These are phyloP conservation scores for Monascus purpureus DNA, from an alignment of 495 filamentous ascomycete genomes.

Conservation along the genomic window DNA sequence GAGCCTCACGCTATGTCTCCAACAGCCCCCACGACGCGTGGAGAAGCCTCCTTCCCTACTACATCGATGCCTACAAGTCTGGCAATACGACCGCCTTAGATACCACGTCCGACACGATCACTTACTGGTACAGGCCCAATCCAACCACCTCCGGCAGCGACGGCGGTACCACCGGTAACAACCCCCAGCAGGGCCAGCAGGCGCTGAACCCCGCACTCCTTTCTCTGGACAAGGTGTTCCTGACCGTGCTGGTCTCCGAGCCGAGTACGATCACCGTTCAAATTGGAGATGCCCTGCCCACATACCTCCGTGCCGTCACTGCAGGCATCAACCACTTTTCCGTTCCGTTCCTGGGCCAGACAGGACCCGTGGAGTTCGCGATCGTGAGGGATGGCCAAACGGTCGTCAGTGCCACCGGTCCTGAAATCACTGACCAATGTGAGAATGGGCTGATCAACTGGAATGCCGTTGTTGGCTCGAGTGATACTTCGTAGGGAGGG, in stretches of 20 bases:
- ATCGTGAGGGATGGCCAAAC: conserved; percentile 26
- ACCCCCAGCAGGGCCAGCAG: conserved; percentile 14
- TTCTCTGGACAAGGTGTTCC: conserved; percentile 24
- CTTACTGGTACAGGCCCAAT: conserved; percentile 49
- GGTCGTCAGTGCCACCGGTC: conserved; percentile 22
- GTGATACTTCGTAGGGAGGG: conserved; percentile 6
- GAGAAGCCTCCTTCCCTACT: conserved; percentile 44
- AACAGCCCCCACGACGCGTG: conserved; percentile 40
- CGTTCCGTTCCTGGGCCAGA: conserved; percentile 36
- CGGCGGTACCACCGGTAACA: conserved; percentile 26
- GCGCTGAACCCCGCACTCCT: conserved; percentile 11
- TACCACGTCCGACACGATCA: conserved; percentile 12
- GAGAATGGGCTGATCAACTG: conserved; percentile 37
- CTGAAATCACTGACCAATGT: conserved; percentile 32
- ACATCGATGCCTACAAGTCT: conserved; percentile 50
- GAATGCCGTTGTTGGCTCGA: conserved; percentile 31
- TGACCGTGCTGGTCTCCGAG: conserved; percentile 11
- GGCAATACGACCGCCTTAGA: conserved; percentile 17
- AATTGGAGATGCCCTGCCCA: conserved; percentile 32
- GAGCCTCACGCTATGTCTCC: conserved; percentile 34
- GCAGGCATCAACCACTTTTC: conserved; percentile 36
- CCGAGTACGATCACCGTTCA: conserved; percentile 29
- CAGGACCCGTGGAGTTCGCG: conserved; percentile 36
- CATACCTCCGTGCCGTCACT: conserved; percentile 20
- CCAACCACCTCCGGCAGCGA: conserved; percentile 21